These are phyloP conservation scores for Potentilla sterilis DNA, from an alignment of 306 rosid species.

Conservation along the genomic window DNA sequence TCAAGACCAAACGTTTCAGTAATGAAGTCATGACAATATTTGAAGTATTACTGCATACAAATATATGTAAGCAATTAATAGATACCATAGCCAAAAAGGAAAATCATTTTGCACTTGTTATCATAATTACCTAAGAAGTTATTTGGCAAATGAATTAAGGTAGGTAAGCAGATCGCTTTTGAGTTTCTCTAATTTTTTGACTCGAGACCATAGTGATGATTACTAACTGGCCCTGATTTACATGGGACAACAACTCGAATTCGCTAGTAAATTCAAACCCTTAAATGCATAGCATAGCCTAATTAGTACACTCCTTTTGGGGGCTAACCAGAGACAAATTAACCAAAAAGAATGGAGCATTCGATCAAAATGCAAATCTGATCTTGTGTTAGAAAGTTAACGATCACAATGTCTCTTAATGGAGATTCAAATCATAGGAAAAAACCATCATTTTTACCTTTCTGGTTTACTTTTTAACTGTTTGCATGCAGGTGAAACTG, in stretches of 20 bases:
- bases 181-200: too few species aligned
- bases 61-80: too few species aligned
- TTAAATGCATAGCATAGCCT: neutral
- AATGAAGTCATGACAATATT: too few species aligned
- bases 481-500: constrained; percentile 5
- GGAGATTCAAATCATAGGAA: constrained; percentile 1
- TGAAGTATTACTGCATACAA: too few species aligned
- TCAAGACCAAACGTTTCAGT: neutral
- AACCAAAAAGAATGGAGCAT: neutral
- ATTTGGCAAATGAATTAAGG: too few species aligned
- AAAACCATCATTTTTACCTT: neutral
- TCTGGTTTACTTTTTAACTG: neutral
- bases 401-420: constrained; percentile 6
- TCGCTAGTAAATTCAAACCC: neutral
- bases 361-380: constrained; percentile 3
- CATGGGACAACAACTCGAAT: neutral
- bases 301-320: neutral
- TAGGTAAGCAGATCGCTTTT: too few species aligned
- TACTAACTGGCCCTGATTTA: neutral
- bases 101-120: too few species aligned
- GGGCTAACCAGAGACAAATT: neutral
- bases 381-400: neutral
- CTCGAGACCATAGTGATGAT: too few species aligned
- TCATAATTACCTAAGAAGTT: too few species aligned
- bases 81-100: too few species aligned